Evolutionary conservation across 352 stramenopile species (phyloP).

Genomic region (Phytophthora pinifolia): DNA sequence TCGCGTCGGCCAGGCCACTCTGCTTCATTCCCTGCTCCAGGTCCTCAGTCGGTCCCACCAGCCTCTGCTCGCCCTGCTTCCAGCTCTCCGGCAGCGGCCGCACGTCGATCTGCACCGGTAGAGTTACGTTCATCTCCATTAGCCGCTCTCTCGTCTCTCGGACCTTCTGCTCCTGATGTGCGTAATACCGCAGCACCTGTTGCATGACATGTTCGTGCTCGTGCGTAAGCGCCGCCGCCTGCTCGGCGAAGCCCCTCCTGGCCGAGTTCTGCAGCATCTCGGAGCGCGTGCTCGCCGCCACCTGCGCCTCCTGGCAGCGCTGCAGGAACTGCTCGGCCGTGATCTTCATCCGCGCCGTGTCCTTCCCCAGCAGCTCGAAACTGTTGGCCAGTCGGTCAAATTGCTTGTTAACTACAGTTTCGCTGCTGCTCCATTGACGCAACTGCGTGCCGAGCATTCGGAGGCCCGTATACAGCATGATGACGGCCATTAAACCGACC

Average conservation of each 20-base stretch:
- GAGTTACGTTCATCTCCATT: constrained; percentile 25
- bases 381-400: constrained; percentile 35
- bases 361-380: constrained; percentile 17
- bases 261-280: constrained; percentile 21
- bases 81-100: constrained; percentile 8
- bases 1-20: constrained; percentile 1
- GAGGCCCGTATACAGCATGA: constrained; percentile 11
- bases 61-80: constrained; percentile 5
- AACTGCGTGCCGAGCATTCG: background rate
- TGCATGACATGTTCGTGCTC: constrained; percentile 26
- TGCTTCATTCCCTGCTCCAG: background rate
- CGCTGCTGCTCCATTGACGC: background rate
- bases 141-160: constrained; percentile 24
- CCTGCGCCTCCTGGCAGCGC: constrained; percentile 25
- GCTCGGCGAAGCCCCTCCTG: constrained; percentile 16
- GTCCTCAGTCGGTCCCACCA: background rate
- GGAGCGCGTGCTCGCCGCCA: constrained; percentile 22
- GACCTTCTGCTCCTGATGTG: constrained; percentile 27
- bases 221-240: constrained; percentile 17
- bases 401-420: constrained; percentile 3
- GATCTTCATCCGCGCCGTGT: constrained; percentile 21
- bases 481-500: constrained; percentile 11
- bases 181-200: constrained; percentile 29
- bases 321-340: constrained; percentile 26
- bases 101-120: constrained; percentile 26